Base-by-base conservation (phyloP, 202 grass and related monocot species). In the Zizania palustris region DNA sequence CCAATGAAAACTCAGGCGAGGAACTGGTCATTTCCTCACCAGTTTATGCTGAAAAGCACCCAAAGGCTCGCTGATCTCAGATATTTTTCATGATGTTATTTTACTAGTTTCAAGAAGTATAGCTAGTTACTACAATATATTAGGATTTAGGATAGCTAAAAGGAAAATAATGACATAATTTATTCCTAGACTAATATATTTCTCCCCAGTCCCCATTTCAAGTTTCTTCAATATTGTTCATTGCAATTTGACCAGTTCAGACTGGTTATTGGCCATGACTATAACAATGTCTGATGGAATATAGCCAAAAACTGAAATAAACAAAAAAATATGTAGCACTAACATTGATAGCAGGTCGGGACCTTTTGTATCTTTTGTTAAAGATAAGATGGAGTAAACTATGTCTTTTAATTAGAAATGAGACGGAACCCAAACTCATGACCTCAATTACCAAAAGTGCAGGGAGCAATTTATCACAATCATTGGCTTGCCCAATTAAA, bases 81-180 rank as follows among this genome's bases (percentile, higher is more conserved):
- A 73, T 38, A 60, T 7, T 69, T 59, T 69, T 43, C 43, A 62
- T 49, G 33, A 48, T 15, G 22, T 63, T 63, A 6, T 50, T 33
- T 60, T 55, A 28, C 28, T 12, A 10, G 48, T 75, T 38, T 49
- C 58, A 63, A 16, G 42, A 45, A 75, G 33, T 75, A 38, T 62
- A 63, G 42, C 9, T n/a, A 36, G 60, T 44, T 65, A 20, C 14
- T 42, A 60, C 54, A 33, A 74, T 60, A 74, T 45, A 74, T 28
- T 28, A 28, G 28, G 28, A 28, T 28, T 74, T 43, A 74, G 43
- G 38, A 53, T 45, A 74, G 11, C 9, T 20, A 57, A 72, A 57
- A 72, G 12, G 56, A 35, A 60, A 60, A 74, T 28, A 74, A n/a
- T 33, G 71, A 7, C 12, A 6, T 45, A 60, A 44, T 13, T 45